These are phyloP conservation scores for Exophiala bonariae DNA, from an alignment of 2,329 filamentous ascomycete species.

Conservation along the genomic window DNA sequence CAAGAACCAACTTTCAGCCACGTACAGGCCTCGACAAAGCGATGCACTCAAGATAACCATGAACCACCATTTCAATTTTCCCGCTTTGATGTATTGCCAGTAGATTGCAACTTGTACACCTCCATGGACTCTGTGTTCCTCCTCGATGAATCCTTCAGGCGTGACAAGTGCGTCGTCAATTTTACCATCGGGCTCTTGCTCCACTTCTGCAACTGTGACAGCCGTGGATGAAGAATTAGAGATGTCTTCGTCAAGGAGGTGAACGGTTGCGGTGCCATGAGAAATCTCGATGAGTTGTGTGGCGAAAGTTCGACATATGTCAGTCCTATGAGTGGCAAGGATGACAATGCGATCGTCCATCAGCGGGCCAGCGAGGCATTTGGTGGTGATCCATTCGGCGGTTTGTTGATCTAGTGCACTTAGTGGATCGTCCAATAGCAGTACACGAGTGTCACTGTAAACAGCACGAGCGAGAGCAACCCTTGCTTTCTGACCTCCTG, in stretches of 20 bases:
- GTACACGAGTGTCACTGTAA: conserved; percentile 55
- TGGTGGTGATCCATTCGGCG: conserved; percentile 60
- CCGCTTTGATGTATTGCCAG: conserved; percentile 81
- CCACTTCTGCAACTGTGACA: conserved; percentile 32
- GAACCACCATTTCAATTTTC: conserved; percentile 72
- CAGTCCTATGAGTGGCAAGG: conserved; percentile 65
- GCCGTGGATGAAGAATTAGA: conserved; percentile 38
- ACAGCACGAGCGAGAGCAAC: conserved; percentile 62
- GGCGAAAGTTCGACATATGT: conserved; percentile 72
- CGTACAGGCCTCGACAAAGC: conserved; percentile 53
- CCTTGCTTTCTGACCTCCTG: conserved; percentile 61
- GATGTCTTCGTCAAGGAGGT: conserved; percentile 48
- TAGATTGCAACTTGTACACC: conserved; percentile 76
- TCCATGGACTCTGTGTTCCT: conserved; percentile 72
- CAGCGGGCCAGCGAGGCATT: conserved; percentile 57
- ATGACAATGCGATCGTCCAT: conserved; percentile 56
- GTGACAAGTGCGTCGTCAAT: conserved; percentile 49
- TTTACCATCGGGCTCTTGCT: conserved; percentile 24
- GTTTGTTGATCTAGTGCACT: conserved; percentile 65
- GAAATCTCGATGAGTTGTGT: conserved; percentile 71
- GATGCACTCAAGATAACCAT: conserved; percentile 58
- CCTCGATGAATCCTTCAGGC: conserved; percentile 76
- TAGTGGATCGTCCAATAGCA: conserved; percentile 61
- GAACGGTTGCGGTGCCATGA: conserved; percentile 54
- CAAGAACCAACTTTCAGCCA: conserved; percentile 74